Base-by-base conservation (phyloP, 257 asterid species). In the Lycium ferocissimum region DNA sequence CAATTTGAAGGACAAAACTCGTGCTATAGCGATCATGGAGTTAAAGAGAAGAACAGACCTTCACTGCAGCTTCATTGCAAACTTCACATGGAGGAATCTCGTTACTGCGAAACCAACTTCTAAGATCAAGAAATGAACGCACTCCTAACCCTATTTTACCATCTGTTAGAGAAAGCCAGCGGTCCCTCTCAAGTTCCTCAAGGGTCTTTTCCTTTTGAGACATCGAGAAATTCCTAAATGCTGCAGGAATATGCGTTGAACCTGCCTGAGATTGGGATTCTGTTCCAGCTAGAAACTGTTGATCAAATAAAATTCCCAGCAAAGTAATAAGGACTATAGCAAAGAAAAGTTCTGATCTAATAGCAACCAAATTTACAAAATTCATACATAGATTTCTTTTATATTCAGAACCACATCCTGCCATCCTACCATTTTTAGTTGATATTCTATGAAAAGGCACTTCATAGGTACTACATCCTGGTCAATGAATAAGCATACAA, bases 1-100 rank as follows among this genome's bases (percentile, higher is more conserved):
- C 84, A 81, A 81, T 18, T 37, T 49, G 61, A 45, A 49, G 49
- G 81, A 43, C 17, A 20, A 61, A 61, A 61, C 35, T 59, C 1
- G 12, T 81, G 37, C 14, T 20, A 63, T 9, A 43, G 83, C 11
- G 75, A 78, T 82, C 65, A 63, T 17, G 6, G 69, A 43, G 35
- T 61, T 76, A 6, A 37, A 81, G 78, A 40, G 33, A 33, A 84
- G 58, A 47, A 61, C 87, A 75, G 22, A 96, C 99, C 99, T 94
- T 96, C 53, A 95, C 91, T 18, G 98, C 98, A 84, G 97, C 96
- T 91, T 96, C 99, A 54, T 96, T 96, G 94, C 98, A 96, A 83
- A 95, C 93, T 80, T 91, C 95, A 85, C 99, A 96, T 22, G 93
- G 83, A 79, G 99, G 93, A 84, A 95, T 93, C 69, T 95, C 98